Conservation (phyloP, 306 rosid species). For the Echinosophora koreensis region DNA sequence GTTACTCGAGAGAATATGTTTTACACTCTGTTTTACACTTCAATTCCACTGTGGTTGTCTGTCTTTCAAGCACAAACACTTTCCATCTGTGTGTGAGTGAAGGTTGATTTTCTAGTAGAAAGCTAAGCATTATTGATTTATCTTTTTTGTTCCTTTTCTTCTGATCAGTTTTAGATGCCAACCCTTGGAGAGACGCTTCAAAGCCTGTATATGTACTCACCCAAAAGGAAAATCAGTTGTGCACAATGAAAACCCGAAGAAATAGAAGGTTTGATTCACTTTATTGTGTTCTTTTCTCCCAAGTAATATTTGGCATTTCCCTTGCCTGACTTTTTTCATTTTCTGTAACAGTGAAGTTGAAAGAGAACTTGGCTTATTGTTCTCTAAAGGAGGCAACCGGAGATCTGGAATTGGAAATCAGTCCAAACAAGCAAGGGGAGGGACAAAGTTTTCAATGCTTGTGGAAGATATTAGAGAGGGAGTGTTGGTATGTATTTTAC, state of each 20-base stretch:
- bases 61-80: neutral
- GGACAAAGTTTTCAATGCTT: slow-evolving; percentile 88
- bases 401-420: slow-evolving; percentile 76
- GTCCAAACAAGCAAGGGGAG: slow-evolving; percentile 67
- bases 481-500: slow-evolving; percentile 75
- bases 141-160: slow-evolving; percentile 21
- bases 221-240: slow-evolving; percentile 84
- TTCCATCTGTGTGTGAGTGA: neutral
- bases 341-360: slow-evolving; percentile 86
- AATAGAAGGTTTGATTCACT: slow-evolving; percentile 68
- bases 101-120: slow-evolving; percentile 24
- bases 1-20: neutral
- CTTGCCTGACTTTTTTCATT: slow-evolving; percentile 30
- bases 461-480: slow-evolving; percentile 99
- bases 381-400: slow-evolving; percentile 80
- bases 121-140: slow-evolving; percentile 20
- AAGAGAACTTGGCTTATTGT: slow-evolving; percentile 87
- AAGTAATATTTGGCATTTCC: slow-evolving; percentile 16
- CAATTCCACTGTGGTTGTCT: slow-evolving; percentile 13
- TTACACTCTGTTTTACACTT: neutral
- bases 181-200: slow-evolving; percentile 92
- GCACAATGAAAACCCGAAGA: slow-evolving; percentile 98
- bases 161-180: slow-evolving; percentile 81
- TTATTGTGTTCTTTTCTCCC: slow-evolving; percentile 17
- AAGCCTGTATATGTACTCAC: slow-evolving; percentile 95